Evolutionary conservation across 331 rosid species (phyloP).

Genomic region (Stylosanthes scabra): DNA sequence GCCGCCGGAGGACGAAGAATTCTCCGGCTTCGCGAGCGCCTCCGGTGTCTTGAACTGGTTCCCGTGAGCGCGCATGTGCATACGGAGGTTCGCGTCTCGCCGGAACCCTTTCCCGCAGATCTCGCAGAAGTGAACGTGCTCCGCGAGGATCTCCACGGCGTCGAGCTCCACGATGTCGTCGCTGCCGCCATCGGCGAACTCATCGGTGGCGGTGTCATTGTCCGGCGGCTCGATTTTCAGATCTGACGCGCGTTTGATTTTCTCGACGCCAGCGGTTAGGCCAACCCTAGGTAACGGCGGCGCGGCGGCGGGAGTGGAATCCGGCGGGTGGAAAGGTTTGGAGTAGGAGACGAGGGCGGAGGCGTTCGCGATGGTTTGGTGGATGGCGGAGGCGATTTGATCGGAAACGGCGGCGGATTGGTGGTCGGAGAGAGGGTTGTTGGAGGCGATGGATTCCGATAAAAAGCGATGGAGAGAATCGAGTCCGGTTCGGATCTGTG

Average conservation of each 20-base stretch:
- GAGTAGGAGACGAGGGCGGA: constrained; percentile 60
- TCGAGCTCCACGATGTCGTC: constrained; percentile 72
- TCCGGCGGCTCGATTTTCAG: constrained; percentile 38
- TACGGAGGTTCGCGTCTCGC: constrained; percentile 85
- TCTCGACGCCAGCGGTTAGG: not conserved
- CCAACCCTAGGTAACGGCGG: not conserved
- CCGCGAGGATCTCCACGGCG: constrained; percentile 69
- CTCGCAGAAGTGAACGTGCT: constrained; percentile 82
- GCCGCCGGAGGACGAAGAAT: not conserved
- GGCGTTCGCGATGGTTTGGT: constrained; percentile 59
- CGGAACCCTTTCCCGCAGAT: constrained; percentile 88
- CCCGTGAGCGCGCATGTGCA: constrained; percentile 96
- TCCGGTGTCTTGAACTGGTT: constrained; percentile 73
- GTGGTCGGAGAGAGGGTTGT: constrained; percentile 42
- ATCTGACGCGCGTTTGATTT: constrained; percentile 11
- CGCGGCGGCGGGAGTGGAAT: not conserved
- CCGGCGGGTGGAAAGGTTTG: constrained; percentile 22
- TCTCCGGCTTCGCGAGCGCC: constrained; percentile 63
- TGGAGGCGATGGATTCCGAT: constrained; percentile 53
- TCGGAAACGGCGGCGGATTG: constrained; percentile 62
- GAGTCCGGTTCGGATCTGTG: constrained; percentile 51
- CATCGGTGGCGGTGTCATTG: constrained; percentile 24
- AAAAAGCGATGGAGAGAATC: constrained; percentile 65
- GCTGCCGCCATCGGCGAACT: constrained; percentile 17
- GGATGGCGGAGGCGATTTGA: constrained; percentile 64